Conservation (phyloP, 441 rosid genomes). For the Manihot esculenta region DNA sequence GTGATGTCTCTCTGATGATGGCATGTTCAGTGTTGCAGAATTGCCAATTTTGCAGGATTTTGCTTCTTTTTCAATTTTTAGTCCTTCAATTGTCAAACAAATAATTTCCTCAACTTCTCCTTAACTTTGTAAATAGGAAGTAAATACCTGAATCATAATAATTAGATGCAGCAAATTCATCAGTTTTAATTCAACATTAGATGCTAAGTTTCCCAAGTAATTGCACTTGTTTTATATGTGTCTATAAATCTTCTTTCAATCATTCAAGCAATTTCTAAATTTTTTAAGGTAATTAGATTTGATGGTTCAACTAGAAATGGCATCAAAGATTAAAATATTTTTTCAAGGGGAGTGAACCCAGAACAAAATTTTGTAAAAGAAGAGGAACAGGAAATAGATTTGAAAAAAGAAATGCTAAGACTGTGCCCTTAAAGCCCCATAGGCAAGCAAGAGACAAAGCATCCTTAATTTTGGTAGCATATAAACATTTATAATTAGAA, state of each 20-base stretch:
- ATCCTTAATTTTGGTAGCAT: slow-evolving; percentile 18
- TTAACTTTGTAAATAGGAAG: no score
- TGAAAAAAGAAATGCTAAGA: background rate
- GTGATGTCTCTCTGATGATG: background rate
- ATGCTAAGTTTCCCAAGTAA: no score
- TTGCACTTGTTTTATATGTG: no score
- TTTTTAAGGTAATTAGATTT: slow-evolving; percentile 3
- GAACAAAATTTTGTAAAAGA: background rate
- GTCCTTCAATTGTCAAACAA: no score
- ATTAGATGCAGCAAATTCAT: no score
- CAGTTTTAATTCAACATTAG: no score
- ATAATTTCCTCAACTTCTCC: no score
- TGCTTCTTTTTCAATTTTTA: no score
- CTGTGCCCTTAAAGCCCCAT: background rate
- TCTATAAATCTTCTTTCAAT: no score
- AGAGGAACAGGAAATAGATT: background rate
- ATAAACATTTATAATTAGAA: slow-evolving; percentile 22
- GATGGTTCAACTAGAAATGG: slow-evolving; percentile 14
- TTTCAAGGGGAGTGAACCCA: background rate
- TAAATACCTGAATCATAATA: no score
- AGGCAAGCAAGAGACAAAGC: background rate
- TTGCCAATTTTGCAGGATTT: no score
- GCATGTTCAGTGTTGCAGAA: no score
- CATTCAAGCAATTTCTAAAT: background rate
- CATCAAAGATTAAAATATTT: background rate